Percentiles rank a stretch among this genome's conserved stretches.
Conservation (phyloP, 2,329 filamentous ascomycete species). For the Rhexocercosporidium sp. region DNA sequence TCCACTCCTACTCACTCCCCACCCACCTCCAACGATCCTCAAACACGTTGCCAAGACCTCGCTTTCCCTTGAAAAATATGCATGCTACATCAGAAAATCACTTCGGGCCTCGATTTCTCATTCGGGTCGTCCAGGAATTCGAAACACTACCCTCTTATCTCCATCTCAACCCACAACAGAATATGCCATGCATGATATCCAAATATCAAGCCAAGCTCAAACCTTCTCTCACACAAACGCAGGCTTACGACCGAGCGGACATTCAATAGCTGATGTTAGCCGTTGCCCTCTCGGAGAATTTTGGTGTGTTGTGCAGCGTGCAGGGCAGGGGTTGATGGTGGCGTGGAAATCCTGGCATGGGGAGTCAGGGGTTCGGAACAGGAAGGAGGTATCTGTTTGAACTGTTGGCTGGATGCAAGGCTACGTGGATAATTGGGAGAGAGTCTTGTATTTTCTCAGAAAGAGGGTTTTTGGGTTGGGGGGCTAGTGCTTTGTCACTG, state of each 20-base stretch:
- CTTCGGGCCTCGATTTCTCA: background rate
- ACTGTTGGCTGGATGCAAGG: background rate
- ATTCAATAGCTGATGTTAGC: background rate
- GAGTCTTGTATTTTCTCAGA: too few species aligned
- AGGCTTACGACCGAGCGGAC: background rate
- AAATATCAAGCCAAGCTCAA: too few species aligned
- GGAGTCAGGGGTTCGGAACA: background rate
- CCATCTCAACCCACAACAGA: background rate
- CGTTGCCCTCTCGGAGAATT: conserved; percentile 4
- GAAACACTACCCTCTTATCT: background rate
- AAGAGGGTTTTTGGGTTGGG: too few species aligned
- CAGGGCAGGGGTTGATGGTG: background rate
- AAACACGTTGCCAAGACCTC: conserved; percentile 2
- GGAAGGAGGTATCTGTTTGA: background rate
- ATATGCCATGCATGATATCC: too few species aligned
- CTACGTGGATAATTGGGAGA: background rate
- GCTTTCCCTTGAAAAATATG: background rate
- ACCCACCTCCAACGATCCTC: background rate
- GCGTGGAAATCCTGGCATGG: background rate
- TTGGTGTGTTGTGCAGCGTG: conserved; percentile 1
- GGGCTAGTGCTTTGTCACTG: too few species aligned
- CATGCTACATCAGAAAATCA: background rate
- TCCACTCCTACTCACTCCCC: background rate
- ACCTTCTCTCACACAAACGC: too few species aligned
- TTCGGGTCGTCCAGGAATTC: background rate